Percentiles rank a stretch among this genome's conserved stretches.
Evolutionary conservation across 805 yeast genomes (phyloP).

Genomic region (Wickerhamiella parazyma): DNA sequence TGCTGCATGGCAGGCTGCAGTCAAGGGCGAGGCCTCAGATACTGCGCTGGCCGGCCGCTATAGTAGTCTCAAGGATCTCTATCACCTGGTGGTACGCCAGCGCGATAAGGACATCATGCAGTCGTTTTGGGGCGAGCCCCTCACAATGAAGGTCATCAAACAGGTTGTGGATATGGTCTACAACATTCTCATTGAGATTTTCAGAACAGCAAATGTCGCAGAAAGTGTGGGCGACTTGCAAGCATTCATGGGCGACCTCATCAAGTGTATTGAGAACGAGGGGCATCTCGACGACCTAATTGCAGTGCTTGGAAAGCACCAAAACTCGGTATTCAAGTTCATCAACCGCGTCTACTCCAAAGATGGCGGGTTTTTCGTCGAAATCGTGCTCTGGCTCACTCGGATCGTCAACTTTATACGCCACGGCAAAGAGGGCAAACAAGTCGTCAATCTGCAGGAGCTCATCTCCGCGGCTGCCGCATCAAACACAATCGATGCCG

Average conservation of each 20-base stretch:
- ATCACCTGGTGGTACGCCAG: conserved; percentile 49
- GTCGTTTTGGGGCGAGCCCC: conserved; percentile 75
- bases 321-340: conserved; percentile 57
- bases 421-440: conserved; percentile 35
- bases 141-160: conserved; percentile 58
- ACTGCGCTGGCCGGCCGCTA: conserved; percentile 25
- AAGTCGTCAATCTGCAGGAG: conserved; percentile 33
- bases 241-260: conserved; percentile 53
- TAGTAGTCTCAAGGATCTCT: conserved; percentile 43
- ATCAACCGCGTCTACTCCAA: conserved; percentile 70
- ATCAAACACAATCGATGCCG: conserved; percentile 22
- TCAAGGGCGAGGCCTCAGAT: conserved; percentile 14
- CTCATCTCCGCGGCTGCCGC: conserved; percentile 22
- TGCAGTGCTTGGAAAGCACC: conserved; percentile 54
- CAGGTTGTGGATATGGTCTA: conserved; percentile 60
- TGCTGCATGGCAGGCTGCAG: conserved; percentile 26
- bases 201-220: conserved; percentile 53
- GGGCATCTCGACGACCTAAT: conserved; percentile 54
- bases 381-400: conserved; percentile 62
- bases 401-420: conserved; percentile 49
- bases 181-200: conserved; percentile 57
- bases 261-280: conserved; percentile 41
- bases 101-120: conserved; percentile 65
- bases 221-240: conserved; percentile 52
- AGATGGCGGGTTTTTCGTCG: conserved; percentile 62